Evolutionary conservation across 2,329 filamentous ascomycete species (phyloP).

Genomic region (Ophiostoma tasmaniense): DNA sequence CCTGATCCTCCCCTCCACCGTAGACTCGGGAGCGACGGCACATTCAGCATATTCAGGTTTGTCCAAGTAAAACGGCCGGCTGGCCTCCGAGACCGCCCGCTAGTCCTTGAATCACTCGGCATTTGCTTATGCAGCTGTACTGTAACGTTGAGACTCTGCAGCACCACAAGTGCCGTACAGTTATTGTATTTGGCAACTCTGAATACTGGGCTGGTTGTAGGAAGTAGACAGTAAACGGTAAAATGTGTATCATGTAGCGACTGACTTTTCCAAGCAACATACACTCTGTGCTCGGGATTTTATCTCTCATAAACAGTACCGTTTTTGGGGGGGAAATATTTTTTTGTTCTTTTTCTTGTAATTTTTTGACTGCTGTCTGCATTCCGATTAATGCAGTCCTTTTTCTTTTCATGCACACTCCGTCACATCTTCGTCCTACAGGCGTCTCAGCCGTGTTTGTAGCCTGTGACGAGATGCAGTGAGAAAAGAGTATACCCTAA

Average conservation of each 20-base stretch:
- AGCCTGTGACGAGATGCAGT: background rate
- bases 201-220: no score
- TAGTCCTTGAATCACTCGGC: background rate
- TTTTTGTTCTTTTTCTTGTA: no score
- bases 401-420: background rate
- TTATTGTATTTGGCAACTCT: background rate
- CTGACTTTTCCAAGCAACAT: background rate
- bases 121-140: background rate
- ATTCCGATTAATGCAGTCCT: no score
- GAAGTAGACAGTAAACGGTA: background rate
- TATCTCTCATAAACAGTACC: background rate
- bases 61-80: background rate
- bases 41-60: no score
- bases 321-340: no score
- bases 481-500: background rate
- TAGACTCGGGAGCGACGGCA: background rate
- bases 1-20: background rate
- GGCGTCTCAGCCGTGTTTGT: background rate
- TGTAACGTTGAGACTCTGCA: background rate
- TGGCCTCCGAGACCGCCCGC: no score
- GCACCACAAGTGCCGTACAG: background rate
- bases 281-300: no score
- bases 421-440: background rate
- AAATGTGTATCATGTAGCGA: background rate
- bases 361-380: no score